Percentiles rank a stretch among this genome's conserved stretches.
These are phyloP conservation scores for Rhinocladiella similis DNA, from an alignment of 2,329 filamentous ascomycete genomes.

Conservation along the genomic window DNA sequence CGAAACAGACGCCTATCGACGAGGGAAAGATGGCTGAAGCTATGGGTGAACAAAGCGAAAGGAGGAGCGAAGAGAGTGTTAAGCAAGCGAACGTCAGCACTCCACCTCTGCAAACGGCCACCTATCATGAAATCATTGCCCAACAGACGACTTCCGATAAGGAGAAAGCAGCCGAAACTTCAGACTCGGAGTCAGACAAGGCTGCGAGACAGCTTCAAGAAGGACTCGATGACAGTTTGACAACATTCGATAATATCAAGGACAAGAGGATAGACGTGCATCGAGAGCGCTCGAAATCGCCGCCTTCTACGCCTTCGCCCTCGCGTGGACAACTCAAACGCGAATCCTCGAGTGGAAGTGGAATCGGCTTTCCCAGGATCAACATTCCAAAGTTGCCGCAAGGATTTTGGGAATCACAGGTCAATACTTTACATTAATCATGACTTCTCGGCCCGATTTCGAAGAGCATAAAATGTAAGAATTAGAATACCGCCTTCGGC, in stretches of 20 bases:
- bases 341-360: slow-evolving; percentile 11
- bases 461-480: no score
- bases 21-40: slow-evolving; percentile 13
- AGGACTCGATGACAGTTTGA: slow-evolving; percentile 26
- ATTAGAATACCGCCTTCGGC: no score
- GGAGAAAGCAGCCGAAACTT: slow-evolving; percentile 4
- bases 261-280: slow-evolving; percentile 18
- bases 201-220: slow-evolving; percentile 19
- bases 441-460: no score
- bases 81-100: background rate
- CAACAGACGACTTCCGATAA: slow-evolving; percentile 6
- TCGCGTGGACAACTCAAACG: slow-evolving; percentile 13
- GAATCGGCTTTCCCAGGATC: slow-evolving; percentile 27
- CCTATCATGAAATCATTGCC: background rate
- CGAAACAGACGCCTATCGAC: slow-evolving; percentile 22
- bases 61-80: slow-evolving; percentile 14
- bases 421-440: slow-evolving; percentile 25
- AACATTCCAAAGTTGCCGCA: slow-evolving; percentile 28
- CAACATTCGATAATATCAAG: slow-evolving; percentile 29
- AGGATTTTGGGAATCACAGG: slow-evolving; percentile 27
- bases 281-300: slow-evolving; percentile 14
- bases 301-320: slow-evolving; percentile 22
- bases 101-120: background rate
- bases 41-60: slow-evolving; percentile 3
- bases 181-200: slow-evolving; percentile 12